These are phyloP conservation scores for Pseudogymnoascus pannorum DNA, from an alignment of 2,329 filamentous ascomycete genomes.

Conservation along the genomic window DNA sequence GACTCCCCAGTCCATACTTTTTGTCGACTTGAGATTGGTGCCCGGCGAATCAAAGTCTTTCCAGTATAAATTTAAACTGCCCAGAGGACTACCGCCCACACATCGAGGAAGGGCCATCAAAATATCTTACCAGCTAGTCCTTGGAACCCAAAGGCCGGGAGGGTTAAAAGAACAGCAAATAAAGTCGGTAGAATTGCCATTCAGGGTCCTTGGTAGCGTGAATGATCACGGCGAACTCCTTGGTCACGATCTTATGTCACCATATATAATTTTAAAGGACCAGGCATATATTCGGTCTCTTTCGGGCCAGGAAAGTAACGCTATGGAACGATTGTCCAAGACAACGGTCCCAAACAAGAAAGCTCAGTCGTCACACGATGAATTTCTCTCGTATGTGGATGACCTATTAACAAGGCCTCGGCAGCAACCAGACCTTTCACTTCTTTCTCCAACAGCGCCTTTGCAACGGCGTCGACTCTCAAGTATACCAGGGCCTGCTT, in stretches of 20 bases:
- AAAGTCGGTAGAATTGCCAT: conserved; percentile 85
- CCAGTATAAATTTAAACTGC: conserved; percentile 79
- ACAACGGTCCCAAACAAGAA: conserved; percentile 23
- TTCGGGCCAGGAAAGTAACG: conserved; percentile 18
- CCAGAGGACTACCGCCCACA: conserved; percentile 81
- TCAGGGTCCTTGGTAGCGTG: conserved; percentile 87
- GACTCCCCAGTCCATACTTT: conserved; percentile 90
- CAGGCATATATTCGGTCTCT: conserved; percentile 46
- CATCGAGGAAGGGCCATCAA: conserved; percentile 92
- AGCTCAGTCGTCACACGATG: conserved; percentile 41
- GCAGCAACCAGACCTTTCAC: conserved; percentile 46
- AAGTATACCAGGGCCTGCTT: conserved; percentile 47
- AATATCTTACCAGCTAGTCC: conserved; percentile 81
- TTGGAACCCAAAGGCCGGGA: conserved; percentile 83
- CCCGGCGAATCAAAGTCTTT: conserved; percentile 86
- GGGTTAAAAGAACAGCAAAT: conserved; percentile 74
- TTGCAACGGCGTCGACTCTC: conserved; percentile 49
- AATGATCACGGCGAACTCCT: conserved; percentile 82
- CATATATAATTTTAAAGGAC: conserved; percentile 83
- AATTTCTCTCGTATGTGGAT: conserved; percentile 72
- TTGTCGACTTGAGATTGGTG: conserved; percentile 81
- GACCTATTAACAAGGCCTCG: conserved; percentile 58
- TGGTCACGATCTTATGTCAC: conserved; percentile 89
- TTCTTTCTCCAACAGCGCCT: conserved; percentile 64
- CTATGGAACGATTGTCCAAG: conserved; percentile 14